Evolutionary conservation across 805 yeast genomes (phyloP), one percentile per base, ranked within the genome.

Genomic region (Suhomyces sp.): DNA sequence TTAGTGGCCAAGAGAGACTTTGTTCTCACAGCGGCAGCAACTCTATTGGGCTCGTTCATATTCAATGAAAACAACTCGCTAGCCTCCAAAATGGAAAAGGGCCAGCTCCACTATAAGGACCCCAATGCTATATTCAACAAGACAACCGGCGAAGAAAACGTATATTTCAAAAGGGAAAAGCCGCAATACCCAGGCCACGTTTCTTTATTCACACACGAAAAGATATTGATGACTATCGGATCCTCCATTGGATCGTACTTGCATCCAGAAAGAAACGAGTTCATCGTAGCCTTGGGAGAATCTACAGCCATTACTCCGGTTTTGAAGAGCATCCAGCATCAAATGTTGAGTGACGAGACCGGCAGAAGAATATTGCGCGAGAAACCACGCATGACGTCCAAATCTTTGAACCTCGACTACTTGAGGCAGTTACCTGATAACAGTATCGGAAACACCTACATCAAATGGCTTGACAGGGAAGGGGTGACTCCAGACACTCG

Each of bases 401-500:
- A 82, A 1, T 78, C 89, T 1, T 73, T 94, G 45, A 77, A 90
- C 58, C 73, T 88, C 59, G 86, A 80, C 6, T 68, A 82, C 44
- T 73, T 93, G 51, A 70, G 84, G 36, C 59, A 69, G 33, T 72
- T 86, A 50, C 94, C 96, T 0, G 73, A 73, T 17, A 84, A 84
- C 59, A 80, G 96, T 0, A 71, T 94, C 41, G 99, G 98, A 1
- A 73, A 80, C 49, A 82, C 86, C n/a, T 94, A 91, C 65, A 79
- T 86, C 42, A 74, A 79, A 41, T 91, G 97, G 97, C 77, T 91
- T 15, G 86, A 86, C 51, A 78, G 83, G 46, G 97, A 94, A 68
- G 91, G 93, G 1, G 96, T 90, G 0, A 85, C 94, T 3, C 97
- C 97, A 1, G 99, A 94, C 66, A 92, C 97, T 0, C 78, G 99